A percentile compares a stretch with the other conserved stretches of the same genome.
These are phyloP conservation scores for Suillus americanus DNA, from an alignment of 768 basidiomycete species.

Conservation along the genomic window DNA sequence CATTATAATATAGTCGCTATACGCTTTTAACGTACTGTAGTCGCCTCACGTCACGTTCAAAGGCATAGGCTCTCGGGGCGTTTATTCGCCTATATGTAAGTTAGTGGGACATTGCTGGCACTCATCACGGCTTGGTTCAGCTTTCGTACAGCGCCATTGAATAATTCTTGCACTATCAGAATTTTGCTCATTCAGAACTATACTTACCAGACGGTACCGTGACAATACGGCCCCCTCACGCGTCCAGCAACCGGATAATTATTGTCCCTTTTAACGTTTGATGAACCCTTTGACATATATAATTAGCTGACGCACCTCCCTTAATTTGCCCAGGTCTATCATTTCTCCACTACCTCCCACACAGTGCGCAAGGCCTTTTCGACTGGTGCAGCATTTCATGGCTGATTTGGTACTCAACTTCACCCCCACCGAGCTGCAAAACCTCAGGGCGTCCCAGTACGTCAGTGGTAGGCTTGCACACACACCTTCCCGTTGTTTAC, in stretches of 20 bases:
- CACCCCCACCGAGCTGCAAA: slow-evolving; percentile 5
- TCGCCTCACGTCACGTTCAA: neutral
- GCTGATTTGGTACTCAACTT: neutral
- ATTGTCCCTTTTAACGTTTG: neutral
- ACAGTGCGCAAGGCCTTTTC: neutral
- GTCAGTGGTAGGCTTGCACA: slow-evolving; percentile 22
- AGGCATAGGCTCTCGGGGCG: neutral
- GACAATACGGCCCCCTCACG: neutral
- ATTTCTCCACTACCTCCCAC: neutral
- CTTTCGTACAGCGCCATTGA: neutral
- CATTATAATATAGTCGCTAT: neutral
- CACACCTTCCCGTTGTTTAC: neutral
- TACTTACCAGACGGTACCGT: neutral
- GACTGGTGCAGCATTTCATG: neutral
- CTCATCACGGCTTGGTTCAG: neutral
- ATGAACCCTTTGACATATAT: slow-evolving; percentile 6
- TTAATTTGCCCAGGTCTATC: neutral
- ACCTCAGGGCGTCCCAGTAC: slow-evolving; percentile 20
- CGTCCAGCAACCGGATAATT: slow-evolving; percentile 1
- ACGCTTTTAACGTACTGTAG: too few species aligned
- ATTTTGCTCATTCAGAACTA: neutral
- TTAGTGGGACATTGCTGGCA: neutral
- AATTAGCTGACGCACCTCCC: slow-evolving; percentile 12
- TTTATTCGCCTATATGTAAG: neutral
- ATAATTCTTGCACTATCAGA: neutral